Base-by-base conservation (phyloP, 2,329 filamentous ascomycete genomes). In the Penicillium sp. region DNA sequence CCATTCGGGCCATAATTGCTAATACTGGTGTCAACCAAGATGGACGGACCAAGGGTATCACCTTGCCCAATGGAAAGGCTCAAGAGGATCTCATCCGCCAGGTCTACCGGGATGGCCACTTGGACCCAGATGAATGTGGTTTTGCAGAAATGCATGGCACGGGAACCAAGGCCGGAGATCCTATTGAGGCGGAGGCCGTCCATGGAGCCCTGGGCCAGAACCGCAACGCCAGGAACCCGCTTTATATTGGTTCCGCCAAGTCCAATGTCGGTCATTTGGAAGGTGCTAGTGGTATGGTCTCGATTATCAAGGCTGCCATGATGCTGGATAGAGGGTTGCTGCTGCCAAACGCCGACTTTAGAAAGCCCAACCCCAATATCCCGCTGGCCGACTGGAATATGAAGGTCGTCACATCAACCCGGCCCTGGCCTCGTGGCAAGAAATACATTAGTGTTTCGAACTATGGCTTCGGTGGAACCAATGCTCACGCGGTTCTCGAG, bases 101-200 rank as follows among this genome's bases (percentile, higher is more conserved):
- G 1, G 71, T 72, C 0, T 80, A 81, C 54, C 48, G 49, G 13
- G 66, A 68, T 9, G 73, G 72, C 22, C 65, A 71, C 0, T 63
- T 78, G 2, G 68, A 75, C 43, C 60, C 61, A 1, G 58, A 63
- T 10, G 63, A 68, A 10, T 67, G 61, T 19, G 65, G 63, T 1
- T 58, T 75, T 63, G 57, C 68, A 68, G 49, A 79, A 84, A 66
- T 81, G 79, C 64, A 66, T 37, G 64, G 64, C 1, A 66, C 64
- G 11, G 64, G 64, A 26, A 65, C 21, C 81, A 86, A 78, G 49
- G 78, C 80, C 2, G 84, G 84, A 7, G 83, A 86, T 54, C 82
- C 83, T 0, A 79, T 83, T 27, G 83, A 85, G 55, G 61, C 61
- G 13, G 42, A 31, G 10, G 64, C 64, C 1, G 59, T 66, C 4